These are phyloP conservation scores for button mushroom (Agaricus bisporus) DNA, from an alignment of 768 basidiomycete genomes.

Conservation along the genomic window DNA sequence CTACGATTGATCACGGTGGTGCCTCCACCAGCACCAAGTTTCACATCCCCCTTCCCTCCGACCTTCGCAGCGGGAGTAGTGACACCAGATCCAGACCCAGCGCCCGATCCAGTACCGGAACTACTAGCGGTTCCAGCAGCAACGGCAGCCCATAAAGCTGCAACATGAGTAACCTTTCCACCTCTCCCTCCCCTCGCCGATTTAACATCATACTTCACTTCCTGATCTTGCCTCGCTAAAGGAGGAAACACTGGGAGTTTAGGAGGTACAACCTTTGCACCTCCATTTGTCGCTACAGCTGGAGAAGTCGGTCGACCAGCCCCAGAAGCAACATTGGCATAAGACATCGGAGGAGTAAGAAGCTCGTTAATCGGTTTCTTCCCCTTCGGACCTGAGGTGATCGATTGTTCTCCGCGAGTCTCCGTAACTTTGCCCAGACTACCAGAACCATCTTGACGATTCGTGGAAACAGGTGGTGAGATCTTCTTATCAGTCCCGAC, in stretches of 20 bases:
- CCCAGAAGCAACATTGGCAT: slow-evolving; percentile 2
- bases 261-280: slow-evolving; percentile 2
- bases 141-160: slow-evolving; percentile 68
- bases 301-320: neutral
- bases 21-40: neutral
- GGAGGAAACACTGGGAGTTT: slow-evolving; percentile 27
- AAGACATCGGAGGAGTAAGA: slow-evolving; percentile 2
- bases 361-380: neutral
- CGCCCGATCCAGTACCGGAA: neutral
- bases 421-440: neutral
- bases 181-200: slow-evolving; percentile 76
- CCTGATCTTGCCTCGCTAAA: slow-evolving; percentile 32
- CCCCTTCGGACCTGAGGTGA: neutral
- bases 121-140: slow-evolving; percentile 17
- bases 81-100: neutral
- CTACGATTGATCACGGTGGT: neutral
- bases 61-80: neutral
- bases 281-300: neutral
- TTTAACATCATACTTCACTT: slow-evolving; percentile 64
- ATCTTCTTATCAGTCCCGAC: slow-evolving; percentile 30
- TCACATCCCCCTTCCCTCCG: neutral
- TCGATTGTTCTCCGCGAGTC: neutral
- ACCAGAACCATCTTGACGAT: neutral
- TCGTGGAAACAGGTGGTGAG: slow-evolving; percentile 24
- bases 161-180: slow-evolving; percentile 67